A percentile compares a stretch with the other conserved stretches of the same genome.
Conservation (phyloP, 139 green algal species). For the Raphidocelis subcapitata region DNA sequence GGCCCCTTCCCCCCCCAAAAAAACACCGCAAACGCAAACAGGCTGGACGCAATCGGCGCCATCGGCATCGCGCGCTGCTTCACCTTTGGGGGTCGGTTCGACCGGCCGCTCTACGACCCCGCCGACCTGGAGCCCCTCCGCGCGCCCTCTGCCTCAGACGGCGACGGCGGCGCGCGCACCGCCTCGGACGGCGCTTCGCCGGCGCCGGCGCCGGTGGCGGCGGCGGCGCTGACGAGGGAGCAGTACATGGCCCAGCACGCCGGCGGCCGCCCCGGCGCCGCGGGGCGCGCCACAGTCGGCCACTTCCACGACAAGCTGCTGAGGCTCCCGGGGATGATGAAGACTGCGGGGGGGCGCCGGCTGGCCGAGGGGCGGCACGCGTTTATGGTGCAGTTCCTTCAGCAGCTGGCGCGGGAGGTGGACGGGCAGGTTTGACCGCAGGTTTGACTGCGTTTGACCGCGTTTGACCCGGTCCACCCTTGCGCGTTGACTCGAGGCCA, state of each 20-base stretch:
- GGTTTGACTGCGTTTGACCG: too few relatives aligned
- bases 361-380: slow-evolving; percentile 54
- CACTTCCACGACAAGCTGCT: slow-evolving; percentile 86
- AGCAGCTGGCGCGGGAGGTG: slow-evolving; percentile 63
- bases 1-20: too few relatives aligned
- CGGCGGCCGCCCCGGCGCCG: not conserved
- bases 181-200: not conserved
- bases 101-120: slow-evolving; percentile 63
- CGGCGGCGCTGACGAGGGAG: slow-evolving; percentile 47
- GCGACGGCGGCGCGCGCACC: too few relatives aligned
- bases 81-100: slow-evolving; percentile 70
- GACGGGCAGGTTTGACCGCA: slow-evolving; percentile 32
- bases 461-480: too few relatives aligned
- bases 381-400: slow-evolving; percentile 67
- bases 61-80: slow-evolving; percentile 81
- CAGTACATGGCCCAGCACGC: slow-evolving; percentile 50
- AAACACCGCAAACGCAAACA: not conserved
- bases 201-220: slow-evolving; percentile 24
- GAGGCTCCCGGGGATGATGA: slow-evolving; percentile 74
- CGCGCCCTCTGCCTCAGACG: not conserved
- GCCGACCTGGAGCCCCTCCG: not conserved
- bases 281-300: slow-evolving; percentile 69
- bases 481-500: too few relatives aligned
- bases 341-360: slow-evolving; percentile 45
- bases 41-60: slow-evolving; percentile 81